Base-by-base conservation (phyloP, 73 alveolate genomes). In the Symbiodinium pilosum region DNA sequence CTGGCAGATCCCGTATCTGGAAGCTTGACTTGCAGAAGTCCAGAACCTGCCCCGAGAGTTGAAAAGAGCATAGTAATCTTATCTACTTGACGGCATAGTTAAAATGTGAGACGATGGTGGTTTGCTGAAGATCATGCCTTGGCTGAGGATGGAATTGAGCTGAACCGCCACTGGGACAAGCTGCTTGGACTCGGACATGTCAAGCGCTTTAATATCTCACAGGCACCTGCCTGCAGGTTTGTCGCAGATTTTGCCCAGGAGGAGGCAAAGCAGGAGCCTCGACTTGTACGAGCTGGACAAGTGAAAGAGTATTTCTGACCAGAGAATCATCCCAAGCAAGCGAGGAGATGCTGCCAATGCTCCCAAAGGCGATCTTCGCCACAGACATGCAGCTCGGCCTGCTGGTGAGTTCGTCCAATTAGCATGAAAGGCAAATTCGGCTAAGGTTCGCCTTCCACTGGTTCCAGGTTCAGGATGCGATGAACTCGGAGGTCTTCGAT, bases 381-480 rank as follows among this genome's bases (percentile, higher is more conserved):
- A 91, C 97, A 14, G 97, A 91, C 77, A 91, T 91, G 97, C 36
- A 28, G 75, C 47, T 59, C 51, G 32, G 32, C 86, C 75, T 64
- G 39, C 59, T 47, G 59, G n/a, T n/a, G n/a, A n/a, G n/a, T n/a
- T n/a, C n/a, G n/a, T n/a, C n/a, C n/a, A n/a, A n/a, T n/a, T n/a
- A n/a, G n/a, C n/a, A n/a, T n/a, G n/a, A 38, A 64, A 28, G 59
- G 59, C 41, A 21, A 28, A 14, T 26, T 32, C 14, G 28, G 16
- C 88, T 71, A 51, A 91, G 97, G 97, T 91, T 91, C 43, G 97
- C 97, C 36, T 91, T 91, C 52, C 97, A 91, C 56, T 91, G 97
- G 97, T 91, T 91, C 88, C 54, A 69, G 34, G 97, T 91, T 71
- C 97, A 91, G 81, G 97, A 91, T 56, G 88, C 97, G 26, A 91